These are phyloP conservation scores for Paracorniculantispora psalliotae DNA, from an alignment of 2,329 filamentous ascomycete species.

Conservation along the genomic window DNA sequence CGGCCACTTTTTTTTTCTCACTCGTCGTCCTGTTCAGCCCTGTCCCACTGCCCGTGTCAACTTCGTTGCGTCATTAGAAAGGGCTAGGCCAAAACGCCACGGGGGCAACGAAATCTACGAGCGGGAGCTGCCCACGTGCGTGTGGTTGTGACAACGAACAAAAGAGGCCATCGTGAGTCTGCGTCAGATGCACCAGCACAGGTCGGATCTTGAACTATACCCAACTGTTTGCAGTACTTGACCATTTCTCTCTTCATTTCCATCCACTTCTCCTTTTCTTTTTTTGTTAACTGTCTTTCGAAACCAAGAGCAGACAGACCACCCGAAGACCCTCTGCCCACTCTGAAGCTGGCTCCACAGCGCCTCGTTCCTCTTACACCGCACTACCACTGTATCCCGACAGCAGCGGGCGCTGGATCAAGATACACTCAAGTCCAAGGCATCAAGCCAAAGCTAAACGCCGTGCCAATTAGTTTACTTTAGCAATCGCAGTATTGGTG, in stretches of 20 bases:
- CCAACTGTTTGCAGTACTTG: too few species aligned
- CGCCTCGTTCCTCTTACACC: constrained; percentile 1
- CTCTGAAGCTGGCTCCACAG: constrained; percentile 4
- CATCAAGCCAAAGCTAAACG: too few species aligned
- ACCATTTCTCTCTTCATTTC: too few species aligned
- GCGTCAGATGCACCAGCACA: not conserved
- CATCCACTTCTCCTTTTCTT: not conserved
- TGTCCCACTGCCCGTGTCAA: not conserved
- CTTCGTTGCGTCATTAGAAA: constrained; percentile 5
- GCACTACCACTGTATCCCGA: not conserved
- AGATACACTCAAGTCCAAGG: not conserved
- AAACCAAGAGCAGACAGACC: not conserved
- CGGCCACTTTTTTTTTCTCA: too few species aligned
- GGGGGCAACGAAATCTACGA: not conserved
- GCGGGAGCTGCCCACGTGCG: constrained; percentile 10
- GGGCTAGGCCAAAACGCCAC: not conserved
- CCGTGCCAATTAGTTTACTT: too few species aligned
- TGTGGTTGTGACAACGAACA: not conserved
- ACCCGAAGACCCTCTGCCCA: not conserved
- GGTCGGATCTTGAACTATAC: too few species aligned
- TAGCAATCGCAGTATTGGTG: too few species aligned
- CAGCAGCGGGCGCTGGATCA: not conserved
- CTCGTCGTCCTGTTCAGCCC: not conserved
- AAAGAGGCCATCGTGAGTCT: not conserved
- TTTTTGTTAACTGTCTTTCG: not conserved